Conservation (phyloP, 2,329 filamentous ascomycete species). For the Beauveria scarabaeidicola region DNA sequence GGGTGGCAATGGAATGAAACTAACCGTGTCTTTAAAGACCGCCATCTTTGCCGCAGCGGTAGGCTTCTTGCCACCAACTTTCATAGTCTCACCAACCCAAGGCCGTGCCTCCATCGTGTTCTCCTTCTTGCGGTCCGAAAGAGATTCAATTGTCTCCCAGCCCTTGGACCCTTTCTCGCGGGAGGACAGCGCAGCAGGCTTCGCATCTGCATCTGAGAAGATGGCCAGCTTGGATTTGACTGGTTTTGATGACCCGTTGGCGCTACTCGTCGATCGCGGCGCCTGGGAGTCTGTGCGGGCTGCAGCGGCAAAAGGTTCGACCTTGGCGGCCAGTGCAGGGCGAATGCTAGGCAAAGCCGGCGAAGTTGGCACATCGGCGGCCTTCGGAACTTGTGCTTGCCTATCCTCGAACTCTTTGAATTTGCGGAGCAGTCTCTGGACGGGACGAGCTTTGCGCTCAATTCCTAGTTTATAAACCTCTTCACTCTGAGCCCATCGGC, state of each 20-base stretch:
- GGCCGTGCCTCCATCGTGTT: constrained; percentile 79
- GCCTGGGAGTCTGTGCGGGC: constrained; percentile 59
- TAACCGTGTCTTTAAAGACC: constrained; percentile 92
- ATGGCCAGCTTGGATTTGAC: constrained; percentile 79
- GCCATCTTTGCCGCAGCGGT: constrained; percentile 67
- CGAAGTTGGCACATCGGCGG: constrained; percentile 62
- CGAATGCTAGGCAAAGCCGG: constrained; percentile 79
- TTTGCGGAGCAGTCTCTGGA: constrained; percentile 74
- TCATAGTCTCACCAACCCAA: constrained; percentile 86
- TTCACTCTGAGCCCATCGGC: constrained; percentile 81
- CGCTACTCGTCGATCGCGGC: constrained; percentile 40
- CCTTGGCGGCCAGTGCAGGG: constrained; percentile 75
- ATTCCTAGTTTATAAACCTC: constrained; percentile 90
- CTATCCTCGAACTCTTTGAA: constrained; percentile 86
- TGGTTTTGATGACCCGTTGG: constrained; percentile 49
- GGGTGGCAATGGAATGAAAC: constrained; percentile 24
- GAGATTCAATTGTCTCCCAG: constrained; percentile 85
- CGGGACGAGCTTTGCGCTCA: constrained; percentile 76
- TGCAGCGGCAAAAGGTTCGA: constrained; percentile 66
- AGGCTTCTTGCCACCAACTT: constrained; percentile 74
- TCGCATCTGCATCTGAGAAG: constrained; percentile 69
- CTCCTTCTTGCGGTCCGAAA: constrained; percentile 88
- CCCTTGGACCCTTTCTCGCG: constrained; percentile 54
- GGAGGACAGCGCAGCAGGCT: constrained; percentile 47
- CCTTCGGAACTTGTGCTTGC: constrained; percentile 55